These are phyloP conservation scores for Alternaria conjuncta DNA, from an alignment of 2,329 filamentous ascomycete species.

Conservation along the genomic window DNA sequence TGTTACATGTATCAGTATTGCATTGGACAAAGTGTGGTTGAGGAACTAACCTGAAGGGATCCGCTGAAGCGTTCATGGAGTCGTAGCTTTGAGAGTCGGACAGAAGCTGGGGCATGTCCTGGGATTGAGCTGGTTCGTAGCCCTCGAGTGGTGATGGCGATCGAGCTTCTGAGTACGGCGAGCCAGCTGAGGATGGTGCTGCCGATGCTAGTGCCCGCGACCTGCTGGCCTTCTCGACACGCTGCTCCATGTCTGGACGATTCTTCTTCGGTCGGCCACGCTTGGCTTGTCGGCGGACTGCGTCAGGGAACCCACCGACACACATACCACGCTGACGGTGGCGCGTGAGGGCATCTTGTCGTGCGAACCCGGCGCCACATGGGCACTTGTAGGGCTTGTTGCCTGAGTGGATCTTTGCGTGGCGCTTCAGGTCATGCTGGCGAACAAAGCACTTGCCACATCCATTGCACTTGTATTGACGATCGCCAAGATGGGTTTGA, in stretches of 20 bases:
- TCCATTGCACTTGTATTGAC: conserved; percentile 91
- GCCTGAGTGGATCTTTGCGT: conserved; percentile 96
- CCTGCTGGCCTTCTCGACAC: conserved; percentile 62
- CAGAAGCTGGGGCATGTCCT: conserved; percentile 26
- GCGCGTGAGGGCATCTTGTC: conserved; percentile 92
- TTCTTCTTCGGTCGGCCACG: conserved; percentile 70
- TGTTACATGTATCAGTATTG: conserved; percentile 26
- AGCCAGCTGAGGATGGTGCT: conserved; percentile 44
- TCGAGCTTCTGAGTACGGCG: conserved; percentile 39
- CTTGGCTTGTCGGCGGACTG: conserved; percentile 70
- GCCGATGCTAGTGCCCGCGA: conserved; percentile 50
- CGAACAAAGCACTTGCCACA: conserved; percentile 97
- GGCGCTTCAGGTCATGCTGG: conserved; percentile 95
- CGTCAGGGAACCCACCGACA: conserved; percentile 88
- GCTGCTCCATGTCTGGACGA: conserved; percentile 64
- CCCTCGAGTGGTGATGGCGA: conserved; percentile 38
- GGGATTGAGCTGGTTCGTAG: conserved; percentile 30
- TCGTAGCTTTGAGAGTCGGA: conserved; percentile 37
- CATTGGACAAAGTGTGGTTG: neutral
- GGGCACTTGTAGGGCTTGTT: conserved; percentile 95
- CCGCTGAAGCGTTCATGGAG: conserved; percentile 33
- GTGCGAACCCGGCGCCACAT: conserved; percentile 92
- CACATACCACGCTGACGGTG: conserved; percentile 97
- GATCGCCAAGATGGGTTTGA: conserved; percentile 95
- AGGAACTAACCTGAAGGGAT: conserved; percentile 38